phyloP scores from a whole-genome alignment of 352 stramenopile genomes.

The Phytophthora pistaciae region DNA sequence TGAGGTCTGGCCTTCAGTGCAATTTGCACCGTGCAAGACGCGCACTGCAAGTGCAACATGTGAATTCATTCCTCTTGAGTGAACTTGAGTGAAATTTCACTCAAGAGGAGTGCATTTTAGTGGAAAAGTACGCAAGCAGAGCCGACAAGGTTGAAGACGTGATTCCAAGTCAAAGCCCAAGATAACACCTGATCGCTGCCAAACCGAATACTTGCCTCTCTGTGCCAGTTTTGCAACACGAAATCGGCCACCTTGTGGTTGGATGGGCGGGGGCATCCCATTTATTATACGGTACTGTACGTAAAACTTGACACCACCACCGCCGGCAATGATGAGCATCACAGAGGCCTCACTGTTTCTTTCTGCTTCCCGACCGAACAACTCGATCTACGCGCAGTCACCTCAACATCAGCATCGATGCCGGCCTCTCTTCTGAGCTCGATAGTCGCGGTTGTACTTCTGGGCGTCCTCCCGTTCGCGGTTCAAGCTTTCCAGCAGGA shows the following conservation, averaged over 20 bases:
- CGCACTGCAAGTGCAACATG: too few relatives aligned
- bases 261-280: background rate
- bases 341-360: background rate
- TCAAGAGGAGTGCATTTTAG: too few relatives aligned
- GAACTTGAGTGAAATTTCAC: too few relatives aligned
- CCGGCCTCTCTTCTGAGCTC: background rate
- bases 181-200: constrained; percentile 29
- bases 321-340: background rate
- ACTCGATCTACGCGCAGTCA: background rate
- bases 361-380: background rate
- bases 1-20: background rate
- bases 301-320: constrained; percentile 1
- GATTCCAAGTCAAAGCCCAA: constrained; percentile 27
- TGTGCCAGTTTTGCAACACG: constrained; percentile 5
- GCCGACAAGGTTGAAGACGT: constrained; percentile 12
- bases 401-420: background rate
- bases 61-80: too few relatives aligned
- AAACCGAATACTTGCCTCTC: constrained; percentile 26
- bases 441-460: constrained; percentile 8
- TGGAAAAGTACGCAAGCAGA: background rate
- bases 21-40: too few relatives aligned
- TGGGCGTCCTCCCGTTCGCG: constrained; percentile 3
- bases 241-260: background rate
- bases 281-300: too few relatives aligned
- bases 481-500: constrained; percentile 1